These are phyloP conservation scores for Sicyos baderoa DNA, from an alignment of 306 rosid species.

Conservation along the genomic window DNA sequence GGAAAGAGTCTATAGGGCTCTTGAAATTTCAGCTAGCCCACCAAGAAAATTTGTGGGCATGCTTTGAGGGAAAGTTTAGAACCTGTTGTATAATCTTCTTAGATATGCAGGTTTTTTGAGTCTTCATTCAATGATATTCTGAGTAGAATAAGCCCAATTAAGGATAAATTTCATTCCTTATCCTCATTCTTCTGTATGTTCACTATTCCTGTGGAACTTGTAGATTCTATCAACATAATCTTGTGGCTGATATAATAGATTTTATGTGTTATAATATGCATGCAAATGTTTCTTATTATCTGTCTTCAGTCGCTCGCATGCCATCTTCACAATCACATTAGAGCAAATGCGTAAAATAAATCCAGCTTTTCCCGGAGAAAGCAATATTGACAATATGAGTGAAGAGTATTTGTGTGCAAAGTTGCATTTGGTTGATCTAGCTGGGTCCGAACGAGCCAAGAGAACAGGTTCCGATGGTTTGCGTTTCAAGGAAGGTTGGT, in stretches of 20 bases:
- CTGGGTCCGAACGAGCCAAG: slow-evolving; percentile 99
- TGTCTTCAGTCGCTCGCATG: slow-evolving; percentile 85
- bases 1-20: neutral
- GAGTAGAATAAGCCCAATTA: slow-evolving; percentile 2
- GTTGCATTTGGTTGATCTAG: slow-evolving; percentile 96
- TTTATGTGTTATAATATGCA: neutral
- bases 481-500: slow-evolving; percentile 93
- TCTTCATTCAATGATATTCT: neutral
- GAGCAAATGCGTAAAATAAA: slow-evolving; percentile 87
- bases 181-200: neutral
- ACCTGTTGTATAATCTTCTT: neutral
- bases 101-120: neutral
- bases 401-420: slow-evolving; percentile 93
- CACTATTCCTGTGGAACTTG: neutral
- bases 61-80: neutral
- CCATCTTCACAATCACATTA: slow-evolving; percentile 94
- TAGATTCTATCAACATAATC: neutral
- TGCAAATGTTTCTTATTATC: neutral
- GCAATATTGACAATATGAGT: slow-evolving; percentile 42
- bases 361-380: slow-evolving; percentile 36
- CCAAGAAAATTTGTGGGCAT: neutral
- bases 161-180: neutral
- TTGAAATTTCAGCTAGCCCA: slow-evolving; percentile 10
- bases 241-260: neutral
- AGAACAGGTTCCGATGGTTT: slow-evolving; percentile 98